Evolutionary conservation across 257 asterid species (phyloP).

Genomic region (Hygrophila difformis): DNA sequence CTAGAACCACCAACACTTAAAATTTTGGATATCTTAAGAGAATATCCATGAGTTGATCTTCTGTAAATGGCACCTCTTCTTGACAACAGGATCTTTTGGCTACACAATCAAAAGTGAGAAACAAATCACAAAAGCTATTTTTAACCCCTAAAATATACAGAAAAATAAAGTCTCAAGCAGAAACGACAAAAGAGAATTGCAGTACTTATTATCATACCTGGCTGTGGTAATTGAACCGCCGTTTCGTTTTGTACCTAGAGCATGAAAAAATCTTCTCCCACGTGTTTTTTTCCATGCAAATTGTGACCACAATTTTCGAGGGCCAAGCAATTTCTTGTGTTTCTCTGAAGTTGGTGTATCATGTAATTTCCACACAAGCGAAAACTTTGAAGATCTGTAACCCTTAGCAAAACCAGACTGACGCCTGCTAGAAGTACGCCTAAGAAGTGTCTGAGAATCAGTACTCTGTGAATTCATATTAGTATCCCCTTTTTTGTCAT

Average conservation of each 20-base stretch:
- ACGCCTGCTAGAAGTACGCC: slow-evolving; percentile 28
- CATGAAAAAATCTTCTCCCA: slow-evolving; percentile 40
- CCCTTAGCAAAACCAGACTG: slow-evolving; percentile 41
- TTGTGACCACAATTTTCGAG: slow-evolving; percentile 43
- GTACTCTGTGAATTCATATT: slow-evolving; percentile 19
- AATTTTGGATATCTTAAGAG: slow-evolving; percentile 74
- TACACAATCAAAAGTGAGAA: slow-evolving; percentile 21
- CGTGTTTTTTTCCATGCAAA: slow-evolving; percentile 65
- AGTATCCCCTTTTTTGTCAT: slow-evolving; percentile 27
- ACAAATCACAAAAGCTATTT: slow-evolving; percentile 15
- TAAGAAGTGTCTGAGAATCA: slow-evolving; percentile 24
- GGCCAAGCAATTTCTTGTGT: slow-evolving; percentile 28
- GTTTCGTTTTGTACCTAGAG: slow-evolving; percentile 32
- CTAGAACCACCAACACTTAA: slow-evolving; percentile 68
- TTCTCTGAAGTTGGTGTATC: slow-evolving; percentile 39
- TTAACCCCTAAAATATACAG: slow-evolving; percentile 10
- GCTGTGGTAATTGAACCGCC: slow-evolving; percentile 26
- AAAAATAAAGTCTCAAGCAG: neutral
- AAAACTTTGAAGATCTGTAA: slow-evolving; percentile 33
- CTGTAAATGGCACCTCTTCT: slow-evolving; percentile 80
- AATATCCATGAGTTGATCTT: slow-evolving; percentile 72
- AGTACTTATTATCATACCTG: slow-evolving; percentile 36
- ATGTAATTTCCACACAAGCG: slow-evolving; percentile 73
- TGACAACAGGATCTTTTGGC: slow-evolving; percentile 60
- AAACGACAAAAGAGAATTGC: slow-evolving; percentile 10